Evolutionary conservation across 768 basidiomycete species (phyloP), one percentile per base, ranked within the genome.

Genomic region (Aureoboletus auriporus): DNA sequence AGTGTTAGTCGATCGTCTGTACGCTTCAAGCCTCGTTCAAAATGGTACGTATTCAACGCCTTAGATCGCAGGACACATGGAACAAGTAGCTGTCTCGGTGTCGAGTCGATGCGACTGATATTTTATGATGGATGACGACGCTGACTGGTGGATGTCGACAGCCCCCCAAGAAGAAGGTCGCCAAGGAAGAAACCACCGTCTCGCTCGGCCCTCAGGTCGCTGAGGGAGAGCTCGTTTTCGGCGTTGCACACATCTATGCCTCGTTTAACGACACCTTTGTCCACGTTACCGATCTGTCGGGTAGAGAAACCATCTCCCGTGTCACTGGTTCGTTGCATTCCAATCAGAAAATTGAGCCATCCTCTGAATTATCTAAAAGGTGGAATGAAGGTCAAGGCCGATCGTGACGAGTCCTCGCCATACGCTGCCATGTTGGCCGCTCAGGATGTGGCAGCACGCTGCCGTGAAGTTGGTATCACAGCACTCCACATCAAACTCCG

Each of bases 231-330:
- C 84, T 88, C 63, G 95, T 98, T 37, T 97, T 95, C 66, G 95
- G 95, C 58, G 93, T 97, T 53, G 96, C 96, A 10, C 95, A 95
- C 78, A 97, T 98, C 75, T 98, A 88, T 62, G 95, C 96, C 35
- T 95, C 93, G 49, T 99, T 99, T 84, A 99, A 99, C 74, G 96
- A 99, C 67, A 99, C 96, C 50, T 98, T 98, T 71, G 96, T 99
- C 59, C 96, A 99, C 69, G 78, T 99, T 64, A 99, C 96, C 70
- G 96, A 98, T 88, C 75, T 98, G 50, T 93, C 93, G 20, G 96
- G 96, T 63, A 94, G 91, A 77, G 96, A 98, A 78, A 99, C 96
- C 68, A 93, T 99, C 75, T 90, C 92, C 61, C 92, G 96, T 66
- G 93, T 97, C 55, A 98, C 96, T 58, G 94, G 94, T 88, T 50